Evolutionary conservation across 371 early-diverging fungal species (phyloP).

Genomic region (Blastocladiella emersonii): DNA sequence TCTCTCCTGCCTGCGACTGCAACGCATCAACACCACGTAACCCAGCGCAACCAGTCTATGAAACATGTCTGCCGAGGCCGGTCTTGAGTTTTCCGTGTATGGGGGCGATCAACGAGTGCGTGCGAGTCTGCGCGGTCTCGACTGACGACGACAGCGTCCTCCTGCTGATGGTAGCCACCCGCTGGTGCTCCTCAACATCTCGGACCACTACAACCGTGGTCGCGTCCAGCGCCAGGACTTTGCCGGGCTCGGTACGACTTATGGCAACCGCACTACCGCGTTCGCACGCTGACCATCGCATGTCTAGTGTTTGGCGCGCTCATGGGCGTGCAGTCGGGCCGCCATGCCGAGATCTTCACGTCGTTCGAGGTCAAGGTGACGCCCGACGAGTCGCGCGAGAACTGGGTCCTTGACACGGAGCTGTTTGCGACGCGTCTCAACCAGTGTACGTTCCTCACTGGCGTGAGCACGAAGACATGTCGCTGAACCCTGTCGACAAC

Average conservation of each 20-base stretch:
- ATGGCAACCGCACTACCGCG: too few species aligned
- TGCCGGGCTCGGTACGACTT: neutral
- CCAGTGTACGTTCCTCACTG: conserved; percentile 41
- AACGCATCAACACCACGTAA: too few species aligned
- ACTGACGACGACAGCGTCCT: too few species aligned
- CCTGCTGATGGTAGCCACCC: conserved; percentile 49
- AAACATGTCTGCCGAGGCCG: too few species aligned
- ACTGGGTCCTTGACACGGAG: conserved; percentile 36
- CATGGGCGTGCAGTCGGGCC: conserved; percentile 65
- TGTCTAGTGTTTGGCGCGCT: conserved; percentile 55
- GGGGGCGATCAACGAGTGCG: too few species aligned
- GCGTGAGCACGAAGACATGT: neutral
- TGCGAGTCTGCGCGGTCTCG: conserved; percentile 1
- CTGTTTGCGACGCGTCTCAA: conserved; percentile 57
- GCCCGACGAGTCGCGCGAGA: too few species aligned
- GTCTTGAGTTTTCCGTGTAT: too few species aligned
- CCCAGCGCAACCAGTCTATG: too few species aligned
- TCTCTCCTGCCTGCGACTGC: too few species aligned
- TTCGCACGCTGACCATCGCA: conserved; percentile 1
- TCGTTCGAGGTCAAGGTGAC: conserved; percentile 57
- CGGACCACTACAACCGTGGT: conserved; percentile 67
- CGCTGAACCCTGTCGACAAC: conserved; percentile 33
- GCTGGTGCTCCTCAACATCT: conserved; percentile 66
- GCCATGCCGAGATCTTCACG: conserved; percentile 68
- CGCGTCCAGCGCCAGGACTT: conserved; percentile 36